Base-by-base conservation (phyloP, 2,329 filamentous ascomycete species). In the Fusarium globosum region DNA sequence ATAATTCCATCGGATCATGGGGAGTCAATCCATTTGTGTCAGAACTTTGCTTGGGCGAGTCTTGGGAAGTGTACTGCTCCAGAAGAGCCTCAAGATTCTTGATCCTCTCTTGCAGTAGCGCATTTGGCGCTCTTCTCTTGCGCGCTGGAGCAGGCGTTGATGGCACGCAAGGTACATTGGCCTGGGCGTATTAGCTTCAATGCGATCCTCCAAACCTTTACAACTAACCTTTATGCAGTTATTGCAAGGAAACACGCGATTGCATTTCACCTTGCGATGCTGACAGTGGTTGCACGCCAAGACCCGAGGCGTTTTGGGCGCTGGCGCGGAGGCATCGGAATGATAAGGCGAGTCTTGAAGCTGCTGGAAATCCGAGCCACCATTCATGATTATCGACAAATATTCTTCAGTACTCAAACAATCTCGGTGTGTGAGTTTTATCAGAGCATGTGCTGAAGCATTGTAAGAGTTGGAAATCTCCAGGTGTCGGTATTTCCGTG, bases 191-290 rank as follows among this genome's bases (percentile, higher is more conserved):
- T 68, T 1, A 68, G 55, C 26, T 7, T 5, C 6, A 21, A 10
- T 0, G 6, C 1, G 6, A 4, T 10, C 4, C 20, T 1, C 2
- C 9, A 7, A 6, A 12, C 7, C 4, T 52, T 8, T 1, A 16
- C 18, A 2, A 0, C 15, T 5, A 2, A 63, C 66, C 28, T 68
- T 68, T 10, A 38, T 23, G 33, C 66, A 68, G 14, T 68, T 63
- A 4, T 21, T 49, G 18, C 66, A 68, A 4, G 66, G 66, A 45
- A 68, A 68, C 4, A 69, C 33, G 10, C 66, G 66, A 23, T 69
- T 68, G 49, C 66, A 68, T 51, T 64, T 68, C 14, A 68, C 67
- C 6, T 68, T 68, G 20, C 66, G 66, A 30, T 68, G 65, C 26
- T 68, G 66, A 18, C 66, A 68, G 30, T 68, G 65, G 36, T 53